Percentiles rank a stretch among this genome's conserved stretches.
These are phyloP conservation scores for Ceratocystis colombiana DNA, from an alignment of 2,329 filamentous ascomycete genomes.

Conservation along the genomic window DNA sequence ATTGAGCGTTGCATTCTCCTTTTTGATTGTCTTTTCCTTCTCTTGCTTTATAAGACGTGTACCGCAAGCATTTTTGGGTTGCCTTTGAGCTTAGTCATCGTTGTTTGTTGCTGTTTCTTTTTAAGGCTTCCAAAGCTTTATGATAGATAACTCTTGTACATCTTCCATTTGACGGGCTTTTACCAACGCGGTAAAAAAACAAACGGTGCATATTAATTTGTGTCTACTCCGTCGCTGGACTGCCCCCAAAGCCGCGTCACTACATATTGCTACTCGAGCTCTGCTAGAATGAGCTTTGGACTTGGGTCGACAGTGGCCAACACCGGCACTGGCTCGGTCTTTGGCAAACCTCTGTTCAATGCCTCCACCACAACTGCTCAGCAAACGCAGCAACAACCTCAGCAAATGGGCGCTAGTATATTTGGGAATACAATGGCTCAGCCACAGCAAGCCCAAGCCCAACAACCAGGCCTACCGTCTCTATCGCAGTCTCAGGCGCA, in stretches of 20 bases:
- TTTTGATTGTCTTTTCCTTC: too few relatives aligned
- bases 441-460: constrained; percentile 35
- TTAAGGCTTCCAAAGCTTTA: constrained; percentile 10
- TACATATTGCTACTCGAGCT: too few relatives aligned
- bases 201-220: too few relatives aligned
- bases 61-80: neutral
- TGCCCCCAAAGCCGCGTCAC: too few relatives aligned
- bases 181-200: neutral
- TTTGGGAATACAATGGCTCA: constrained; percentile 19
- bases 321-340: constrained; percentile 23
- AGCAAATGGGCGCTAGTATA: constrained; percentile 25
- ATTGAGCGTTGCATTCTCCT: neutral
- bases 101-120: constrained; percentile 2
- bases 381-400: constrained; percentile 34
- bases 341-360: constrained; percentile 29
- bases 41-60: too few relatives aligned
- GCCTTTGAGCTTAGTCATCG: constrained; percentile 1
- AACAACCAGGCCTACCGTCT: constrained; percentile 37
- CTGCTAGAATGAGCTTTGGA: constrained; percentile 22
- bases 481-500: constrained; percentile 40
- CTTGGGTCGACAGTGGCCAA: constrained; percentile 14
- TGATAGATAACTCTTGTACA: neutral
- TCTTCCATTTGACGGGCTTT: neutral
- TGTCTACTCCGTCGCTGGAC: too few relatives aligned
- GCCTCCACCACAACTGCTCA: constrained; percentile 27